A percentile compares a stretch with the other conserved stretches of the same genome.
phyloP scores from a whole-genome alignment of 805 yeast genomes.

The Candida palmyrensis region DNA sequence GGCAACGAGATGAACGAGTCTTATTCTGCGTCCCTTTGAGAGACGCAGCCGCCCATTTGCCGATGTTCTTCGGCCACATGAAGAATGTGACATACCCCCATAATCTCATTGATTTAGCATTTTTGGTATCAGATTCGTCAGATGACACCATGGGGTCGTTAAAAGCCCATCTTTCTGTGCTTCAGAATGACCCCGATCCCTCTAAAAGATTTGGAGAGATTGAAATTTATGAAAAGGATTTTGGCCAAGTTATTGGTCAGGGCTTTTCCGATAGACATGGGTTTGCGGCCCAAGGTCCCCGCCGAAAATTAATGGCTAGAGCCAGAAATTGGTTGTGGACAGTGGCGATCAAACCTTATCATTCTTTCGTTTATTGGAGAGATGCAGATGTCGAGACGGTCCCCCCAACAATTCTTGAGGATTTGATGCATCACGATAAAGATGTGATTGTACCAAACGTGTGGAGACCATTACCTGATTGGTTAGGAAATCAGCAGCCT shows the following conservation, averaged over 20 bases:
- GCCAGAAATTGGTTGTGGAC: conserved; percentile 93
- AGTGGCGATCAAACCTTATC: conserved; percentile 85
- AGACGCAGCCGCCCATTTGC: conserved; percentile 87
- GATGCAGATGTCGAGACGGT: conserved; percentile 96
- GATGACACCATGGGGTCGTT: conserved; percentile 80
- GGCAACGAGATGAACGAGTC: conserved; percentile 75
- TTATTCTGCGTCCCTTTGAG: conserved; percentile 85
- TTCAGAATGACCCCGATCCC: conserved; percentile 63
- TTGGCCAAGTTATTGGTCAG: conserved; percentile 82
- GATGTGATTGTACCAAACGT: conserved; percentile 95
- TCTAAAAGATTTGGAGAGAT: conserved; percentile 73
- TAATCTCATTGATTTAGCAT: conserved; percentile 73
- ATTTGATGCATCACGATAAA: conserved; percentile 83
- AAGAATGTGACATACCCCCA: conserved; percentile 81
- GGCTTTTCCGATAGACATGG: conserved; percentile 91
- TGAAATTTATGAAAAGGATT: conserved; percentile 86
- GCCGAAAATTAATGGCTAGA: conserved; percentile 91
- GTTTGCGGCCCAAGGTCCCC: conserved; percentile 91
- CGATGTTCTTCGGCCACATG: conserved; percentile 84
- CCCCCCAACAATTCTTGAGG: conserved; percentile 81
- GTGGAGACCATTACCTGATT: conserved; percentile 85
- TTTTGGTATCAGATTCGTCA: conserved; percentile 83
- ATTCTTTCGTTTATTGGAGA: conserved; percentile 95
- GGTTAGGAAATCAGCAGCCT: conserved; percentile 82
- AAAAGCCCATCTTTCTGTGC: conserved; percentile 47